These are phyloP conservation scores for Sporodiniella umbellata DNA, from an alignment of 371 early-diverging fungal species.

Conservation along the genomic window DNA sequence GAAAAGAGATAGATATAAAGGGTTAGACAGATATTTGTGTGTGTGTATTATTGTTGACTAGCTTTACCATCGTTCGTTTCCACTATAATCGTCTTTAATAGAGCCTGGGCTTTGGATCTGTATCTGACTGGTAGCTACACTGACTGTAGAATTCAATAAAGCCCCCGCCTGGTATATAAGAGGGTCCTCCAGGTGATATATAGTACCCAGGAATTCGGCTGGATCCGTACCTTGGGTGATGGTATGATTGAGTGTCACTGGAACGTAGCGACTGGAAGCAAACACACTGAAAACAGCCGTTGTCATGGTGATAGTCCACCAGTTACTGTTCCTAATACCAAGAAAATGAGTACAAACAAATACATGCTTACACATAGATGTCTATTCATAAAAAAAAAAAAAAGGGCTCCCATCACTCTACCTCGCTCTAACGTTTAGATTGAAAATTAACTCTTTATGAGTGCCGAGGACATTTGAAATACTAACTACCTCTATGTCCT, in stretches of 20 bases:
- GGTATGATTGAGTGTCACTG: not conserved
- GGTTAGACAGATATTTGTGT: no score
- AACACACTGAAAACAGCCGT: conserved; percentile 24
- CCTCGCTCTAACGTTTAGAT: conserved; percentile 38
- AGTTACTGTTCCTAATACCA: conserved; percentile 21
- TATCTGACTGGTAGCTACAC: conserved; percentile 22
- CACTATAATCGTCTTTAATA: conserved; percentile 21
- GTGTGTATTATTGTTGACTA: not conserved
- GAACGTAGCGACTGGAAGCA: conserved; percentile 26
- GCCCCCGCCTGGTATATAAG: conserved; percentile 18
- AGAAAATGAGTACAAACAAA: no score
- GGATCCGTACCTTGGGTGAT: conserved; percentile 16
- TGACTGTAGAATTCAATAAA: conserved; percentile 11
- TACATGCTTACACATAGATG: not conserved
- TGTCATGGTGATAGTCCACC: conserved; percentile 26
- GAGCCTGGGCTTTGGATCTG: conserved; percentile 23
- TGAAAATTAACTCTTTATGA: conserved; percentile 54
- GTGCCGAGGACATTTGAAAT: conserved; percentile 61
- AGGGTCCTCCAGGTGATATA: conserved; percentile 24
- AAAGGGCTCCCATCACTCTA: no score
- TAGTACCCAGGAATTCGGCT: conserved; percentile 27
- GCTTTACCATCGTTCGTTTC: conserved; percentile 22
- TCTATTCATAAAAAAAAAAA: no score
- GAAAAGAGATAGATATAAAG: not conserved
- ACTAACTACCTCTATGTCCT: conserved; percentile 27